Percentiles rank a stretch among this genome's conserved stretches.
Conservation (phyloP, 805 yeast genomes). For the Pichia ethanolica region DNA sequence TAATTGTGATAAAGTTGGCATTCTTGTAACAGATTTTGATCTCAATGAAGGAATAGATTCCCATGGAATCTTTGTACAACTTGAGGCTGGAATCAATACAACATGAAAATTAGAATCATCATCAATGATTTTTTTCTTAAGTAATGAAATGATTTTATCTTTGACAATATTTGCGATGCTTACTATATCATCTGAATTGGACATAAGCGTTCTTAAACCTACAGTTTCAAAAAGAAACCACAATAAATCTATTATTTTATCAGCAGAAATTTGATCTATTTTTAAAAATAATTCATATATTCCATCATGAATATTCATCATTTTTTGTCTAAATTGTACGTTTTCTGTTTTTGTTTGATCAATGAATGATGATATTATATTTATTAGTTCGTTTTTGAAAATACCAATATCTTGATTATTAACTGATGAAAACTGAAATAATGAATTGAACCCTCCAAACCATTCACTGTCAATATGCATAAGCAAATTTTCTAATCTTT, state of each 20-base stretch:
- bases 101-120: conserved; percentile 37
- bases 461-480: conserved; percentile 52
- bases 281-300: conserved; percentile 10
- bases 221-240: conserved; percentile 55
- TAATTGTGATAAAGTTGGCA: conserved; percentile 57
- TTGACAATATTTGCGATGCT: conserved; percentile 15
- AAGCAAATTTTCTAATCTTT: conserved; percentile 45
- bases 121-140: conserved; percentile 19
- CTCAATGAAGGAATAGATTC: conserved; percentile 62
- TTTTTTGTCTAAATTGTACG: neutral
- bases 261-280: neutral
- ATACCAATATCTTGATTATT: conserved; percentile 20
- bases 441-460: conserved; percentile 70
- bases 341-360: neutral
- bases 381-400: conserved; percentile 33
- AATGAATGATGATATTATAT: neutral
- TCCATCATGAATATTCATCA: conserved; percentile 3
- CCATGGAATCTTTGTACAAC: conserved; percentile 80
- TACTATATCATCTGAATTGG: neutral
- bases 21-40: conserved; percentile 54
- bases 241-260: conserved; percentile 51
- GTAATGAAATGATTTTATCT: neutral
- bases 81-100: conserved; percentile 60
- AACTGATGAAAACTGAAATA: conserved; percentile 38
- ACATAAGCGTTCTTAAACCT: conserved; percentile 34